Evolutionary conservation across 2,329 filamentous ascomycete genomes (phyloP), one percentile per base, ranked within the genome.

Genomic region (Gaeumannomyces tritici): DNA sequence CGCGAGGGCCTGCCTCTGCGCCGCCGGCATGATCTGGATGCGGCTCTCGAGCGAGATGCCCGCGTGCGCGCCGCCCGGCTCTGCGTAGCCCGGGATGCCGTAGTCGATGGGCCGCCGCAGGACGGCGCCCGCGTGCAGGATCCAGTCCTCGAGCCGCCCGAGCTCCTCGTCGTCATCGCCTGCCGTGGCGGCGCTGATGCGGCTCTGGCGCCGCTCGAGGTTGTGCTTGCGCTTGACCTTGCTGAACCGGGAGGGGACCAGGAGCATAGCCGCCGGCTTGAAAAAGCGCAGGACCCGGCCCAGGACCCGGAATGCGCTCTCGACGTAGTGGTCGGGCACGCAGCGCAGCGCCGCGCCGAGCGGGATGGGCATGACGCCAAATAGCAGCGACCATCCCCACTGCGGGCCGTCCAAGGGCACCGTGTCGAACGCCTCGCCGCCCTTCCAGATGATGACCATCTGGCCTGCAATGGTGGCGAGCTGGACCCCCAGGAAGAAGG

Each of bases 401-500:
- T 90, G 85, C 7, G 80, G 73, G 27, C 83, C 86, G n/a, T 82
- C 81, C 62, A 90, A 77, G 0, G 78, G 79, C 9, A 74, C 75
- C 1, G 88, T 85, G 13, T 84, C 82, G 70, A 91, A 90, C 0
- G 87, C 88, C 31, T 79, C 75, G 8, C 88, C 87, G 65, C 88
- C 89, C 63, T 89, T 80, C 67, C 89, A 88, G 63, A 91, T 79
- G 69, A 91, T 91, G 72, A 89, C 72, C n/a, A 88, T 79, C 69
- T 91, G 89, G 11, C 88, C 88, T 15, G 80, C 85, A 56, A 89
- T 76, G 68, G 89, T 91, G 68, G 89, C 79, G 28, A 80, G 70
- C 68, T 89, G 83, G 54, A 90, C 89, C 4, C 77, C 79, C 42
- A 89, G 79, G 75, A 95, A 95, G 83, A 90, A 93, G 65, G 82